These are phyloP conservation scores for Takakia lepidozioides DNA, from an alignment of 225 moss, liverwort and hornwort species.

Conservation along the genomic window DNA sequence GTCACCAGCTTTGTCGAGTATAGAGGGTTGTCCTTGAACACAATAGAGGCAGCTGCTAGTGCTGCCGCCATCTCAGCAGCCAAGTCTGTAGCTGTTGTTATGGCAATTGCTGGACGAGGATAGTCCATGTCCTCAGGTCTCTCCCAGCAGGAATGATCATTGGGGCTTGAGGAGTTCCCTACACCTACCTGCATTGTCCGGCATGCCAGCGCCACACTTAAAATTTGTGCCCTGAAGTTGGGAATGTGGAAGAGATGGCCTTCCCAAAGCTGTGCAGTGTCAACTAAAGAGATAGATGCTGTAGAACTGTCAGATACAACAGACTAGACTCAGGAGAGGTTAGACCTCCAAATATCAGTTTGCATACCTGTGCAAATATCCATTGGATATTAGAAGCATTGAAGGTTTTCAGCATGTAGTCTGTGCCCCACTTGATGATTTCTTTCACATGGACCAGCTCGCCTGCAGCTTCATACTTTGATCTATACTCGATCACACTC, in stretches of 20 bases:
- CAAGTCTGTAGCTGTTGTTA: slow-evolving; percentile 40
- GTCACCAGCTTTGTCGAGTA: slow-evolving; percentile 50
- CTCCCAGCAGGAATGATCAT: slow-evolving; percentile 84
- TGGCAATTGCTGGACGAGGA: slow-evolving; percentile 42
- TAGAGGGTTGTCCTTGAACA: slow-evolving; percentile 48
- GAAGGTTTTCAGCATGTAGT: slow-evolving; percentile 72
- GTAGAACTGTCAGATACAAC: too few relatives aligned
- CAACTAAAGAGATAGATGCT: too few relatives aligned
- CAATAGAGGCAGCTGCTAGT: slow-evolving; percentile 82
- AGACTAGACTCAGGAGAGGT: too few relatives aligned
- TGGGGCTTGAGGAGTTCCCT: slow-evolving; percentile 27
- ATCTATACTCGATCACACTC: slow-evolving; percentile 78
- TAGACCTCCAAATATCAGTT: background rate
- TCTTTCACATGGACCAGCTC: slow-evolving; percentile 64
- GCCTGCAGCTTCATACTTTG: slow-evolving; percentile 57
- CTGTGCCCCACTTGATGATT: slow-evolving; percentile 81
- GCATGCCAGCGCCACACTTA: too few relatives aligned
- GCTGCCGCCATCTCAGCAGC: slow-evolving; percentile 89
- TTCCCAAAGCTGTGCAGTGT: too few relatives aligned
- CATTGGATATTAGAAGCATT: slow-evolving; percentile 35
- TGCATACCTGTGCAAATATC: slow-evolving; percentile 59
- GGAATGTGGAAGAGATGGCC: too few relatives aligned
- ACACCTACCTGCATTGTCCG: slow-evolving; percentile 89
- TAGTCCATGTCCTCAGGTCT: slow-evolving; percentile 74
- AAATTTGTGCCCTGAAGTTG: too few relatives aligned